Conservation (phyloP, 78 protist genomes). For the Mastigamoeba balamuthi region DNA sequence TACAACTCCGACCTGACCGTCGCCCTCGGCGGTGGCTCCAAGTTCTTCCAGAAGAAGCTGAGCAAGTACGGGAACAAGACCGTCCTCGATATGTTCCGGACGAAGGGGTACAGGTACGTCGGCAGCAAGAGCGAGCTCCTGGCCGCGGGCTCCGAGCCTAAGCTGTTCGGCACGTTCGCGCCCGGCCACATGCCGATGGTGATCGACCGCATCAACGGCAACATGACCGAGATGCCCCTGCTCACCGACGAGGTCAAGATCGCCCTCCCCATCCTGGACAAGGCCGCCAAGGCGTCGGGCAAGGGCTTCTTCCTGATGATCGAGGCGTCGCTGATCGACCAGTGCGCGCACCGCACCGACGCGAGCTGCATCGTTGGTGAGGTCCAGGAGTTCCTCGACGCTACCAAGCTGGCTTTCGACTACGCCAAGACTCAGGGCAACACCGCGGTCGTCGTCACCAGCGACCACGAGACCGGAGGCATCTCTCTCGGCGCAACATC, state of each 20-base stretch:
- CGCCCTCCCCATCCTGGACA: too few relatives aligned
- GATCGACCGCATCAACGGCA: too few relatives aligned
- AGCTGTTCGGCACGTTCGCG: too few relatives aligned
- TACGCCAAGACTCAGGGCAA: constrained; percentile 38
- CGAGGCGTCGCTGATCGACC: constrained; percentile 17
- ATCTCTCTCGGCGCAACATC: not conserved
- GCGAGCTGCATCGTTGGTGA: constrained; percentile 32
- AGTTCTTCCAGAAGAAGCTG: not conserved
- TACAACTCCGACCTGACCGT: not conserved
- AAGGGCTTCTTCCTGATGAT: constrained; percentile 42
- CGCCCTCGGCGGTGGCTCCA: not conserved
- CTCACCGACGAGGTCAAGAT: too few relatives aligned
- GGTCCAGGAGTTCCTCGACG: constrained; percentile 8
- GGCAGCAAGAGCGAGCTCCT: too few relatives aligned
- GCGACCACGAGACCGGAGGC: constrained; percentile 77
- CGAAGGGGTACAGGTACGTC: too few relatives aligned
- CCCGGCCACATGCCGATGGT: too few relatives aligned
- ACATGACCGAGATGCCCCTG: too few relatives aligned
- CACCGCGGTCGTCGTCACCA: constrained; percentile 28
- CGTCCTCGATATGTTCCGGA: too few relatives aligned
- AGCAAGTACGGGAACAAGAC: too few relatives aligned
- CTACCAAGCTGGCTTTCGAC: constrained; percentile 13
- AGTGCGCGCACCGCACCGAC: constrained; percentile 54
- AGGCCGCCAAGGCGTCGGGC: too few relatives aligned
- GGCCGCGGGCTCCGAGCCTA: too few relatives aligned